Conservation (phyloP, 768 basidiomycete species). For the Phanerochaete sordida region DNA sequence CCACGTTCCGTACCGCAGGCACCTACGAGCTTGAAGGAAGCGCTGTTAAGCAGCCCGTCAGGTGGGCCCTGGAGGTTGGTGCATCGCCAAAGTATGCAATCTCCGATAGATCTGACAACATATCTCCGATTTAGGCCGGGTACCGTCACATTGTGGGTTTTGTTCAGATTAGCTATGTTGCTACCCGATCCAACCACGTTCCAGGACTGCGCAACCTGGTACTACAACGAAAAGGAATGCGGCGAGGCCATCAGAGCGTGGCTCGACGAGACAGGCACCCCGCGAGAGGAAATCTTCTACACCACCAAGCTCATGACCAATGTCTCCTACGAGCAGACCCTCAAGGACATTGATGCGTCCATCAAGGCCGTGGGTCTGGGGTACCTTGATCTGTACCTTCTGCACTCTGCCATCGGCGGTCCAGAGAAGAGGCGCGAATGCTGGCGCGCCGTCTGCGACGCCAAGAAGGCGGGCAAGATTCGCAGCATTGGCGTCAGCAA, state of each 20-base stretch:
- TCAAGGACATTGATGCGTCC: constrained; percentile 48
- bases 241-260: constrained; percentile 60
- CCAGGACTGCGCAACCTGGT: constrained; percentile 49
- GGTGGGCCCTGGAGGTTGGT: constrained; percentile 58
- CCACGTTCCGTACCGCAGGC: constrained; percentile 25
- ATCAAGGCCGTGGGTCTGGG: constrained; percentile 52
- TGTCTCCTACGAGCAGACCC: constrained; percentile 44
- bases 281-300: constrained; percentile 61
- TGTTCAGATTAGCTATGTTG: neutral
- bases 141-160: constrained; percentile 58
- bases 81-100: neutral
- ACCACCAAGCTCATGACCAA: constrained; percentile 69
- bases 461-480: constrained; percentile 54
- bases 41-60: constrained; percentile 53
- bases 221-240: constrained; percentile 65
- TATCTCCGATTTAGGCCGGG: constrained; percentile 40
- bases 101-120: neutral
- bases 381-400: constrained; percentile 68
- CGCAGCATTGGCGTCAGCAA: constrained; percentile 64
- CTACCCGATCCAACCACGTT: neutral
- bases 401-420: constrained; percentile 68
- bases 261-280: constrained; percentile 40
- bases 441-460: constrained; percentile 65
- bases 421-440: constrained; percentile 50
- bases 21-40: constrained; percentile 63